Percentiles rank a stretch among this genome's conserved stretches.
phyloP scores from a whole-genome alignment of 2,329 filamentous ascomycete species.

The Myrmaecium sp. region DNA sequence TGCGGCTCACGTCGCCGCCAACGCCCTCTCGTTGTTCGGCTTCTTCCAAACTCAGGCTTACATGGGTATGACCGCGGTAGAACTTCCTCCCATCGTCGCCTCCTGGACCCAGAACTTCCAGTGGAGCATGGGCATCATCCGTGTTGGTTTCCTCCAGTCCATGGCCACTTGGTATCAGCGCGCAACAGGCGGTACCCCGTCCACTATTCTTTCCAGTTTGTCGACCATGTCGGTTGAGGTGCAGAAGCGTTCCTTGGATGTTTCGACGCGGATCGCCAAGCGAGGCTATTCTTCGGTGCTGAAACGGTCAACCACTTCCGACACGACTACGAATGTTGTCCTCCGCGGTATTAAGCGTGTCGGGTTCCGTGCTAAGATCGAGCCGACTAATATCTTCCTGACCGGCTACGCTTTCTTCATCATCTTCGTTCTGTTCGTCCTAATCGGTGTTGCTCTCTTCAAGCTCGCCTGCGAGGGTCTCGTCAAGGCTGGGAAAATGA shows the following conservation, averaged over 20 bases:
- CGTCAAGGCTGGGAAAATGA: slow-evolving; percentile 60
- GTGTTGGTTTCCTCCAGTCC: slow-evolving; percentile 67
- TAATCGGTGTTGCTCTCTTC: slow-evolving; percentile 57
- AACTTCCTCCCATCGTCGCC: slow-evolving; percentile 71
- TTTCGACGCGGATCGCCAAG: slow-evolving; percentile 10
- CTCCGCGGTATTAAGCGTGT: slow-evolving; percentile 80
- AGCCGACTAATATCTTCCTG: slow-evolving; percentile 83
- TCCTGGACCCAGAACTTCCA: slow-evolving; percentile 96
- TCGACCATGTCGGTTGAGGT: slow-evolving; percentile 68
- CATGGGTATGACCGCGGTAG: slow-evolving; percentile 66
- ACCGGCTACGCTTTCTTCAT: slow-evolving; percentile 82
- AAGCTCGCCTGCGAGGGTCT: slow-evolving; percentile 66
- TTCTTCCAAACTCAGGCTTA: slow-evolving; percentile 94
- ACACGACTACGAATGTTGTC: slow-evolving; percentile 22
- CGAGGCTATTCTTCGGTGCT: slow-evolving; percentile 10
- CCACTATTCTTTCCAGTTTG: slow-evolving; percentile 59
- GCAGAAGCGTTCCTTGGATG: slow-evolving; percentile 44
- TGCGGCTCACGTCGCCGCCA: slow-evolving; percentile 83
- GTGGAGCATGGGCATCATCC: slow-evolving; percentile 95
- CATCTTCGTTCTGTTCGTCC: slow-evolving; percentile 60
- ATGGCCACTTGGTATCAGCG: slow-evolving; percentile 95
- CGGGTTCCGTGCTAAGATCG: slow-evolving; percentile 69
- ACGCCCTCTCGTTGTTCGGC: slow-evolving; percentile 80
- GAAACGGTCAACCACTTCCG: slow-evolving; percentile 12
- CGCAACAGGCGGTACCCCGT: slow-evolving; percentile 72